Base-by-base conservation (phyloP, 768 basidiomycete genomes). In the Leccinum longicurvipes region DNA sequence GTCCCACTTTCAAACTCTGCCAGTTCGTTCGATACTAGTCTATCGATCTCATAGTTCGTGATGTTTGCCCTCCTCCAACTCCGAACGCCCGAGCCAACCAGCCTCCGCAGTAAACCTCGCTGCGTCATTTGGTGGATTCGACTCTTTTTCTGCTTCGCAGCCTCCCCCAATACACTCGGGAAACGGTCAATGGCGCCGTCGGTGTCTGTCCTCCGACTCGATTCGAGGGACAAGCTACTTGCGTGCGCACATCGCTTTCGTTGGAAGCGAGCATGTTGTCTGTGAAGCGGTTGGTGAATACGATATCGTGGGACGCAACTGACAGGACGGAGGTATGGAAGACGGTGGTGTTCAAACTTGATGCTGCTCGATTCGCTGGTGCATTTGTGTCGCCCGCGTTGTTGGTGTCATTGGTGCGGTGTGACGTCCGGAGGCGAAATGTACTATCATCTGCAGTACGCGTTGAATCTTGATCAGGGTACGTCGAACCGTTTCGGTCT, bases 311-410 rank as follows among this genome's bases (percentile, higher is more conserved):
- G n/a, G 96, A 98, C 66, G 94, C 93, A 1, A 89, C 92, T 52
- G 94, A 97, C 60, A 94, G 94, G 7, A 86, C 90, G 15, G 93
- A 97, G 70, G 91, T 98, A 2, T 98, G 96, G 96, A 92, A 92
- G 73, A 94, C 94, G 3, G 84, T 98, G 15, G n/a, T n/a, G n/a
- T n/a, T n/a, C n/a, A n/a, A n/a, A n/a, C n/a, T 98, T 94, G 67
- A 89, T 94, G 78, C 76, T 93, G 3, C 77, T 98, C 42, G 92
- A 95, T 63, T 85, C 89, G 1, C 77, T 95, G 8, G 80, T 88
- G 17, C 81, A 88, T 42, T 74, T 94, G 0, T 90, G 85, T 36
- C 81, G 47, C 80, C 88, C 52, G 64, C 76, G 12, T 76, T 91
- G 25, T 70, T 91, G 45, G 68, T 76, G 10, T 73, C 81, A 1